Evolutionary conservation across 176 grass and related monocot species (phyloP).

Genomic region (Oryza nivara): DNA sequence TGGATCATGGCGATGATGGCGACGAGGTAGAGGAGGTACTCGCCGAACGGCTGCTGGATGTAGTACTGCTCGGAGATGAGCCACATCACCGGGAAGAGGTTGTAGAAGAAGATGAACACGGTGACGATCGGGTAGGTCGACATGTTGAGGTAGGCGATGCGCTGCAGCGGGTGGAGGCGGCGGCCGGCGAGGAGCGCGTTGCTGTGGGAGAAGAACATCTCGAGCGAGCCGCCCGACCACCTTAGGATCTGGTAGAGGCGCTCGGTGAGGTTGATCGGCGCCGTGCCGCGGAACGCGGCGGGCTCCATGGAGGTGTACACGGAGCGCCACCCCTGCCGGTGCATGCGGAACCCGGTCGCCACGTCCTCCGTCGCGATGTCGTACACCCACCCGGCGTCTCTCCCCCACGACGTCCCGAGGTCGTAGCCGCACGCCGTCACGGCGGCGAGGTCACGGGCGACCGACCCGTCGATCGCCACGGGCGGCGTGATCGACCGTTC

Average conservation of each 20-base stretch:
- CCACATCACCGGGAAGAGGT: conserved; percentile 54
- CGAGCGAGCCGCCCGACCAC: conserved; percentile 45
- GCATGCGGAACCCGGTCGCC: conserved; percentile 54
- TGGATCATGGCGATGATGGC: conserved; percentile 39
- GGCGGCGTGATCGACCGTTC: conserved; percentile 29
- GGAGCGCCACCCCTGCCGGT: conserved; percentile 56
- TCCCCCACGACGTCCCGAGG: conserved; percentile 41
- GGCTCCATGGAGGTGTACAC: conserved; percentile 45
- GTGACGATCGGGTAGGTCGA: conserved; percentile 52
- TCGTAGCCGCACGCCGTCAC: conserved; percentile 49
- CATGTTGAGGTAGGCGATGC: conserved; percentile 54
- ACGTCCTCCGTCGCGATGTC: conserved; percentile 61
- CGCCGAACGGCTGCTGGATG: conserved; percentile 49
- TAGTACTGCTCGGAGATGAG: conserved; percentile 46
- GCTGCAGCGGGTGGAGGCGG: conserved; percentile 41
- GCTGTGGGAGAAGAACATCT: conserved; percentile 65
- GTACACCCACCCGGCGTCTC: conserved; percentile 51
- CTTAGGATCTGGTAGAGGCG: conserved; percentile 50
- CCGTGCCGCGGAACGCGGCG: conserved; percentile 49
- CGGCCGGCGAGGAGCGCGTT: conserved; percentile 38
- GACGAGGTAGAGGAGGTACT: conserved; percentile 40
- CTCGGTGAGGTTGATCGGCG: conserved; percentile 61
- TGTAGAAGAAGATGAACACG: conserved; percentile 53
- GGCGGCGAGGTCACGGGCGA: conserved; percentile 3
- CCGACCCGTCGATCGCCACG: background rate